A percentile compares a stretch with the other conserved stretches of the same genome.
These are phyloP conservation scores for Bocquillonia castaneifolia DNA, from an alignment of 441 rosid genomes.

Conservation along the genomic window DNA sequence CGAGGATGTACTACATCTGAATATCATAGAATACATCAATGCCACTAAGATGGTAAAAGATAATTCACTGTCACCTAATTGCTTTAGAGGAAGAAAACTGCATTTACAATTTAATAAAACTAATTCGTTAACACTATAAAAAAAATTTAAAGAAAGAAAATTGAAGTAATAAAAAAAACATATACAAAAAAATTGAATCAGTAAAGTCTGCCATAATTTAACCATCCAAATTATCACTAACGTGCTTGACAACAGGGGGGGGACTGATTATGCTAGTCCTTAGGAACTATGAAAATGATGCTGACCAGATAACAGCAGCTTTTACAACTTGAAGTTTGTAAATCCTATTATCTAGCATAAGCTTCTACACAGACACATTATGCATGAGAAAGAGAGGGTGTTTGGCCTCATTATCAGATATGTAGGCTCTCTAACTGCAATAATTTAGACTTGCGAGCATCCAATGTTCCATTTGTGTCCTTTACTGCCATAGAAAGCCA, in stretches of 20 bases:
- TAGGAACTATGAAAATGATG: conserved; percentile 3
- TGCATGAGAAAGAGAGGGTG: not conserved
- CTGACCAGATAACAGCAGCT: not conserved
- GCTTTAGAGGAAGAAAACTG: not conserved
- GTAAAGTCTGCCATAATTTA: not conserved
- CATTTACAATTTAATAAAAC: not conserved
- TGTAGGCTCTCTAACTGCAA: not conserved
- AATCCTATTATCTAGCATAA: not conserved
- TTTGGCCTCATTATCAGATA: not conserved
- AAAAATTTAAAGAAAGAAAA: not conserved
- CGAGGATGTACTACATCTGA: not conserved
- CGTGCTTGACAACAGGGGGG: not conserved
- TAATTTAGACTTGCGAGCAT: not conserved
- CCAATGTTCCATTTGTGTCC: not conserved
- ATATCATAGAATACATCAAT: not conserved
- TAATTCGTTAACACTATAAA: not conserved
- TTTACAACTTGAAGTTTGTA: not conserved
- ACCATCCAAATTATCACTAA: conserved; percentile 2
- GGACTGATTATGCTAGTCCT: not conserved
- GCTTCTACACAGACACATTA: not conserved
- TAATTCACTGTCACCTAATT: not conserved
- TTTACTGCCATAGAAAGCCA: not conserved
- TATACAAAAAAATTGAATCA: not conserved
- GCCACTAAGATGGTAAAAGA: not conserved
- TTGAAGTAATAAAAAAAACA: not conserved